Conservation (phyloP, 2,329 filamentous ascomycete genomes). For the Trichophyton rubrum region DNA sequence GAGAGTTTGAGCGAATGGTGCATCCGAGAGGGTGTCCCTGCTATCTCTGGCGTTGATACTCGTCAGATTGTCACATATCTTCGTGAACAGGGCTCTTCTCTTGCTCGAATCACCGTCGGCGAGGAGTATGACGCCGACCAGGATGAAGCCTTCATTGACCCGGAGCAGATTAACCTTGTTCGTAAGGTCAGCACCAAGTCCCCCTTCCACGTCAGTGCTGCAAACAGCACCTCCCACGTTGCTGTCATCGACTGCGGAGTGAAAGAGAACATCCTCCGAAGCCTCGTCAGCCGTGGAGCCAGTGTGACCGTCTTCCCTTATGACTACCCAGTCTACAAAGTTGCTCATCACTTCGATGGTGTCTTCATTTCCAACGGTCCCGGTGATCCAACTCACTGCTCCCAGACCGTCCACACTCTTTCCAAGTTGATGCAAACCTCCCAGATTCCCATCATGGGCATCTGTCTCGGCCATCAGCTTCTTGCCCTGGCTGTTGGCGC, state of each 20-base stretch:
- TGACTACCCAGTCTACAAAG: slow-evolving; percentile 96
- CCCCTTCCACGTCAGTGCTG: slow-evolving; percentile 85
- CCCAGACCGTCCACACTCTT: slow-evolving; percentile 86
- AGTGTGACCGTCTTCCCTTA: slow-evolving; percentile 91
- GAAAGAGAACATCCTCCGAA: slow-evolving; percentile 98
- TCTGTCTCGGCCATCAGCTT: slow-evolving; percentile 94
- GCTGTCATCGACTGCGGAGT: slow-evolving; percentile 96
- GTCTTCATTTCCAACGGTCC: slow-evolving; percentile 99
- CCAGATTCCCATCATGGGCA: slow-evolving; percentile 88
- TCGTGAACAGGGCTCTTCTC: slow-evolving; percentile 90
- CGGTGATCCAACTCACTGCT: slow-evolving; percentile 94
- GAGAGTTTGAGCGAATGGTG: slow-evolving; percentile 92
- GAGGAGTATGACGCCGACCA: slow-evolving; percentile 98
- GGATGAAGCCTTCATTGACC: slow-evolving; percentile 91
- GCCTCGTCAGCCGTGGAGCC: slow-evolving; percentile 78
- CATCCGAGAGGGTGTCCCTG: slow-evolving; percentile 85
- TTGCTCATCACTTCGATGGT: slow-evolving; percentile 93
- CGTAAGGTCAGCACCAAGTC: slow-evolving; percentile 95
- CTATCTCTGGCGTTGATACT: slow-evolving; percentile 93
- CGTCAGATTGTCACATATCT: slow-evolving; percentile 92
- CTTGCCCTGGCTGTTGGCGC: slow-evolving; percentile 81
- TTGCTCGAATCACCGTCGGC: slow-evolving; percentile 86
- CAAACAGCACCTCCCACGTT: slow-evolving; percentile 73
- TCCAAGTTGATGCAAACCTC: slow-evolving; percentile 81
- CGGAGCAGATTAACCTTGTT: slow-evolving; percentile 91